Percentiles rank a stretch among this genome's conserved stretches.
Conservation (phyloP, 306 rosid genomes). For the Mucuna pruriens region DNA sequence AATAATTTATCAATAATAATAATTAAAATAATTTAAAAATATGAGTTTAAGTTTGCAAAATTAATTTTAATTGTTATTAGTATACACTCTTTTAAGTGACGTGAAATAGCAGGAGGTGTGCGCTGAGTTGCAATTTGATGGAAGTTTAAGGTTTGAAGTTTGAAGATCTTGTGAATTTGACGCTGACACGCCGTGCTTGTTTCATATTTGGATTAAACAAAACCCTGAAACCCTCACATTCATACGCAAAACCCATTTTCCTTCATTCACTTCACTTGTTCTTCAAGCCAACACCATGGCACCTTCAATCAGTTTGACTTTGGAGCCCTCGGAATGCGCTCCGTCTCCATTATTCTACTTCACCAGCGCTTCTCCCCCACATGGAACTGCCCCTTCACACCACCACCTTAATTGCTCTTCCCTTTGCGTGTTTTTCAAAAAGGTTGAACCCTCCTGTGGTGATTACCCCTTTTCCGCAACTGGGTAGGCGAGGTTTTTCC, state of each 20-base stretch:
- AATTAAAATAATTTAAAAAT: too few species aligned
- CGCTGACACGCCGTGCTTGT: not conserved
- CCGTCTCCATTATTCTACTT: slow-evolving; percentile 52
- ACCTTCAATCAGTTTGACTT: slow-evolving; percentile 58
- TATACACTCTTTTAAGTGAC: too few species aligned
- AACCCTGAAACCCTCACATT: slow-evolving; percentile 10
- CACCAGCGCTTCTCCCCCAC: slow-evolving; percentile 35
- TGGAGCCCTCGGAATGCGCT: slow-evolving; percentile 46
- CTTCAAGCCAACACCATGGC: slow-evolving; percentile 28
- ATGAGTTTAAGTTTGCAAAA: too few species aligned
- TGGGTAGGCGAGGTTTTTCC: not conserved
- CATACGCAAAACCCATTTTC: slow-evolving; percentile 18
- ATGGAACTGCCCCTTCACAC: slow-evolving; percentile 48
- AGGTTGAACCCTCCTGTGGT: slow-evolving; percentile 42
- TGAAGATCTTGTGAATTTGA: not conserved
- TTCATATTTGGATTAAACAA: not conserved
- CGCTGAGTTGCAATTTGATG: too few species aligned
- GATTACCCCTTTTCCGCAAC: slow-evolving; percentile 22
- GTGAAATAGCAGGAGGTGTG: too few species aligned
- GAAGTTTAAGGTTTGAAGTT: not conserved
- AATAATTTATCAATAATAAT: too few species aligned
- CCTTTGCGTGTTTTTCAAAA: slow-evolving; percentile 71
- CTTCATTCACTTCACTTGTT: slow-evolving; percentile 37
- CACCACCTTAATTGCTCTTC: not conserved
- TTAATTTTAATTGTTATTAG: too few species aligned